Conservation (phyloP, 805 yeast genomes). For the Wickerhamomyces tratensis region DNA sequence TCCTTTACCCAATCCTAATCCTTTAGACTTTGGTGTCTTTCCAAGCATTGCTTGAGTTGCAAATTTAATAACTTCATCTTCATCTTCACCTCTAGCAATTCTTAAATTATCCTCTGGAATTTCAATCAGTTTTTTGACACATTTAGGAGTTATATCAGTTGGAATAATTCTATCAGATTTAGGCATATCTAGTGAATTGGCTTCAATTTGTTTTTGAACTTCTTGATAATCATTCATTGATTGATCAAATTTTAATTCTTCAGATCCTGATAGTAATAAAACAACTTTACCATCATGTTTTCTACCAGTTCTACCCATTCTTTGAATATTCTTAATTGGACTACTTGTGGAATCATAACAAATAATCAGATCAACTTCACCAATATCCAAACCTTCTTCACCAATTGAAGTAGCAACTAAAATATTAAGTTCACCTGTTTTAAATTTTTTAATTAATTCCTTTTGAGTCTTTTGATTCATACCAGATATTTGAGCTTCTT, state of each 20-base stretch:
- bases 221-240: conserved; percentile 78
- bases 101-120: conserved; percentile 65
- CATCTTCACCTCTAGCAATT: conserved; percentile 41
- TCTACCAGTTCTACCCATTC: conserved; percentile 99
- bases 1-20: conserved; percentile 3
- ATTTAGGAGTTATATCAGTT: conserved; percentile 37
- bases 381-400: conserved; percentile 97
- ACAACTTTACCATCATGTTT: conserved; percentile 81
- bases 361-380: conserved; percentile 90
- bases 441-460: conserved; percentile 65
- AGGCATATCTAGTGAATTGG: conserved; percentile 32
- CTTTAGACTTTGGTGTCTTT: conserved; percentile 15
- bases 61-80: conserved; percentile 56
- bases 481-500: conserved; percentile 68
- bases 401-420: conserved; percentile 96
- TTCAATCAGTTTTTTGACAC: conserved; percentile 46
- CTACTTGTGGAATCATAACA: conserved; percentile 91
- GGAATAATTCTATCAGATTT: conserved; percentile 68
- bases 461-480: conserved; percentile 90
- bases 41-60: conserved; percentile 59
- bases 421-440: conserved; percentile 62
- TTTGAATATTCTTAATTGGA: conserved; percentile 85
- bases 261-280: conserved; percentile 67
- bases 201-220: conserved; percentile 62
- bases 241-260: conserved; percentile 66